Evolutionary conservation across 2,329 filamentous ascomycete species (phyloP).

Genomic region (Fusarium nelsonii): DNA sequence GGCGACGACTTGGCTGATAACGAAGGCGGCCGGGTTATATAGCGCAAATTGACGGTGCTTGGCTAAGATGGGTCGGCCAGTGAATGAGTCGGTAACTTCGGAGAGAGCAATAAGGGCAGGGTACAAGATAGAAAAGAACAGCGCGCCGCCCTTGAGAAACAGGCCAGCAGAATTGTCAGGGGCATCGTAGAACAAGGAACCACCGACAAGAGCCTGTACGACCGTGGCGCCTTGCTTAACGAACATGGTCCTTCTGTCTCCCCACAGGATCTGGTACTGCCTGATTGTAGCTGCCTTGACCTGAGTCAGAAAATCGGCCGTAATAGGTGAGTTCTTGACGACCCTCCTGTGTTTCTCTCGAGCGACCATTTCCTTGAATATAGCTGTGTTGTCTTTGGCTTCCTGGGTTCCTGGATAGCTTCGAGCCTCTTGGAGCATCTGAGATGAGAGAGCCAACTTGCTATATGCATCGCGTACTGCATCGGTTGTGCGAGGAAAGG

Average conservation of each 20-base stretch:
- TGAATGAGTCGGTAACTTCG: slow-evolving; percentile 74
- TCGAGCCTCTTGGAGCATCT: no score
- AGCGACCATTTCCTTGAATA: no score
- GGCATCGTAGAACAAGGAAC: slow-evolving; percentile 76
- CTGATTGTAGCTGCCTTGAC: slow-evolving; percentile 67
- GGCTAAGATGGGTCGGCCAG: slow-evolving; percentile 68
- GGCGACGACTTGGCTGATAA: slow-evolving; percentile 67
- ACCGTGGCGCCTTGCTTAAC: slow-evolving; percentile 72
- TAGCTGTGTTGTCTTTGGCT: no score
- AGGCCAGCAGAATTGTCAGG: slow-evolving; percentile 68
- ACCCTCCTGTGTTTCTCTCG: slow-evolving; percentile 59
- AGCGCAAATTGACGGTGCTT: slow-evolving; percentile 70
- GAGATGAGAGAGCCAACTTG: no score
- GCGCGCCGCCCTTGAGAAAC: slow-evolving; percentile 72
- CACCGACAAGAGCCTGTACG: slow-evolving; percentile 70
- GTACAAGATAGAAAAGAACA: slow-evolving; percentile 74
- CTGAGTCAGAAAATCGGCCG: slow-evolving; percentile 66
- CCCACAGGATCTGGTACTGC: slow-evolving; percentile 75
- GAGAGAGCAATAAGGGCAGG: slow-evolving; percentile 70
- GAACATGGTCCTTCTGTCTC: slow-evolving; percentile 72
- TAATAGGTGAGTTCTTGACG: slow-evolving; percentile 66
- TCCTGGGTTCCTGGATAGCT: no score
- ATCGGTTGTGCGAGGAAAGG: slow-evolving; percentile 60
- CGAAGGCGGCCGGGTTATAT: slow-evolving; percentile 69
- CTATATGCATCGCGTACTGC: no score